phyloP scores from a whole-genome alignment of 495 filamentous ascomycete species.

The Tuber indicum region DNA sequence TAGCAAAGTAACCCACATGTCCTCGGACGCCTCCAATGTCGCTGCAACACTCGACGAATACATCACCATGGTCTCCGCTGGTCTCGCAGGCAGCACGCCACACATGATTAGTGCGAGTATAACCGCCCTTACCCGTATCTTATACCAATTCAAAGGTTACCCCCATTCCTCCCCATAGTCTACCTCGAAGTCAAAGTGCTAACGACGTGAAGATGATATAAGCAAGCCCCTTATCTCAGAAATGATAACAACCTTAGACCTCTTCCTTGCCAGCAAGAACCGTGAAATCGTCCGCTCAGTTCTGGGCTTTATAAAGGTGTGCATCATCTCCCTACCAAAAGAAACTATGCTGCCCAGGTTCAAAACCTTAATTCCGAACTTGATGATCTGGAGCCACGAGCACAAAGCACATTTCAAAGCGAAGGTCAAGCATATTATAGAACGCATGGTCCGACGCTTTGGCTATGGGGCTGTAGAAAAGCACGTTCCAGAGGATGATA shows the following conservation, averaged over 20 bases:
- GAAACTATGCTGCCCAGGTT: slow-evolving; percentile 69
- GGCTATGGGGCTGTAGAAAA: slow-evolving; percentile 70
- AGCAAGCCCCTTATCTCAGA: slow-evolving; percentile 56
- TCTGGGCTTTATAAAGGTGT: slow-evolving; percentile 93
- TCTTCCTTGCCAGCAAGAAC: slow-evolving; percentile 91
- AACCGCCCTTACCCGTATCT: slow-evolving; percentile 79
- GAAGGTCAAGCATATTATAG: slow-evolving; percentile 95
- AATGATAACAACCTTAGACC: slow-evolving; percentile 82
- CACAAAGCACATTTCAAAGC: slow-evolving; percentile 92
- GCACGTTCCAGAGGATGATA: slow-evolving; percentile 72
- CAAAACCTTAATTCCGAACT: slow-evolving; percentile 67
- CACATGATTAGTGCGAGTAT: slow-evolving; percentile 95
- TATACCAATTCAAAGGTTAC: slow-evolving; percentile 69
- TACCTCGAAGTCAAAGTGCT: slow-evolving; percentile 27
- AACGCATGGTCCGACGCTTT: slow-evolving; percentile 85
- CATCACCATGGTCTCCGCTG: slow-evolving; percentile 95
- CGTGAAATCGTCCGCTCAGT: slow-evolving; percentile 90
- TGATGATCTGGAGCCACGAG: slow-evolving; percentile 94
- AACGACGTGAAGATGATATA: slow-evolving; percentile 45
- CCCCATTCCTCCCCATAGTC: slow-evolving; percentile 41
- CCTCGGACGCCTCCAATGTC: slow-evolving; percentile 66
- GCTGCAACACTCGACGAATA: slow-evolving; percentile 82
- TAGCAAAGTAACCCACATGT: slow-evolving; percentile 77
- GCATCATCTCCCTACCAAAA: slow-evolving; percentile 72
- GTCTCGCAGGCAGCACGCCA: slow-evolving; percentile 79